A percentile compares a stretch with the other conserved stretches of the same genome.
Conservation (phyloP, 495 filamentous ascomycete genomes). For the Penicilliopsis zonata region DNA sequence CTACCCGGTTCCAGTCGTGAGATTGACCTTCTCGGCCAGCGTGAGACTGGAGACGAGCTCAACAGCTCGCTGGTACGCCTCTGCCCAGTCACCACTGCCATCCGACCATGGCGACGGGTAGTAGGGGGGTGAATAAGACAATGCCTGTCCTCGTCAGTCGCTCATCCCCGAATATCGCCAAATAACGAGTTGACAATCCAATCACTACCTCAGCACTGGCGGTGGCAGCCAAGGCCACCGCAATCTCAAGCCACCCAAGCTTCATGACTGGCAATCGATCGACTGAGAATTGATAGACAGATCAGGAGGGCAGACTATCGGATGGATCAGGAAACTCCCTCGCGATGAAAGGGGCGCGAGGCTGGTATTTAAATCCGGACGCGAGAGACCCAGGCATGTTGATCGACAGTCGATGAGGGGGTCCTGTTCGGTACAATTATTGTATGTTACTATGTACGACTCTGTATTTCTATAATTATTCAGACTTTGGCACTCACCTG, state of each 20-base stretch:
- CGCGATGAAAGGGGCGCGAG: too few species aligned
- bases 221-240: conserved; percentile 21
- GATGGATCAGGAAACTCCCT: too few species aligned
- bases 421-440: too few species aligned
- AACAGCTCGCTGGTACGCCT: conserved; percentile 64
- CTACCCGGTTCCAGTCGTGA: conserved; percentile 77
- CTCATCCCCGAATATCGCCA: not conserved
- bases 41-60: conserved; percentile 76
- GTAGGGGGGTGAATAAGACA: conserved; percentile 44
- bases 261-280: too few species aligned
- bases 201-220: conserved; percentile 21
- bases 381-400: too few species aligned
- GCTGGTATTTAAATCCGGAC: too few species aligned
- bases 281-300: too few species aligned
- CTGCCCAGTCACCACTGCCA: conserved; percentile 60
- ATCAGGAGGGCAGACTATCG: too few species aligned
- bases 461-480: too few species aligned
- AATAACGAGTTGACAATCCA: not conserved
- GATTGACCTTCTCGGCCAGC: conserved; percentile 80
- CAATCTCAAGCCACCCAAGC: conserved; percentile 25
- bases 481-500: too few species aligned
- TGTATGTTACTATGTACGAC: too few species aligned
- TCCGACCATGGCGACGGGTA: conserved; percentile 81
- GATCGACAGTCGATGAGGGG: too few species aligned
- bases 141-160: conserved; percentile 3